Base-by-base conservation (phyloP, 2,329 filamentous ascomycete genomes). In the Trichoderma oligosporum region DNA sequence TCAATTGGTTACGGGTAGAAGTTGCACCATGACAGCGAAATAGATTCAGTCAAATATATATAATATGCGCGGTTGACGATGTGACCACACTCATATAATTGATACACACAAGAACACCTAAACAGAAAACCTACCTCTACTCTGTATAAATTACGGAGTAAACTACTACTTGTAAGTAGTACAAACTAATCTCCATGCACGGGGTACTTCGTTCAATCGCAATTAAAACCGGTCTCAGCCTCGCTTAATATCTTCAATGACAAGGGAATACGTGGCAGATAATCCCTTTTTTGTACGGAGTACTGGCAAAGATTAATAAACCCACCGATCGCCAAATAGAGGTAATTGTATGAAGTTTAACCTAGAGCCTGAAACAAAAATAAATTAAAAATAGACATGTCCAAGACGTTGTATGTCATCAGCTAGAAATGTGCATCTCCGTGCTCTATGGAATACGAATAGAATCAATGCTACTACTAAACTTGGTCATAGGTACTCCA, bases 171-270 rank as follows among this genome's bases (percentile, higher is more conserved):
- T n/a, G n/a, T n/a, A n/a, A n/a, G n/a, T n/a, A n/a, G n/a, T n/a
- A n/a, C n/a, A n/a, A n/a, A n/a, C n/a, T n/a, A n/a, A n/a, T n/a
- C n/a, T n/a, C n/a, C n/a, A n/a, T n/a, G n/a, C n/a, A n/a, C n/a
- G n/a, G n/a, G n/a, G n/a, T n/a, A n/a, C n/a, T n/a, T n/a, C n/a
- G n/a, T n/a, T n/a, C n/a, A n/a, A 38, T 49, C 31, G 33, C 46
- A 49, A 49, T 49, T 49, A 49, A 24, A 56, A 56, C 45, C 53
- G 45, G 53, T 48, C 53, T 48, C 53, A 56, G 53, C 53, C 44
- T 56, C 53, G 45, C 27, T 31, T 56, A 47, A 48, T 56, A 39
- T 36, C 42, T 33, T 46, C 33, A 38, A 36, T 27, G 24, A 41
- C 53, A 56, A 54, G 51, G 51, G 41, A 46, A 29, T 54, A 54